Evolutionary conservation across 2,329 filamentous ascomycete genomes (phyloP), one percentile per base, ranked within the genome.

Genomic region (Colletotrichum shisoi): DNA sequence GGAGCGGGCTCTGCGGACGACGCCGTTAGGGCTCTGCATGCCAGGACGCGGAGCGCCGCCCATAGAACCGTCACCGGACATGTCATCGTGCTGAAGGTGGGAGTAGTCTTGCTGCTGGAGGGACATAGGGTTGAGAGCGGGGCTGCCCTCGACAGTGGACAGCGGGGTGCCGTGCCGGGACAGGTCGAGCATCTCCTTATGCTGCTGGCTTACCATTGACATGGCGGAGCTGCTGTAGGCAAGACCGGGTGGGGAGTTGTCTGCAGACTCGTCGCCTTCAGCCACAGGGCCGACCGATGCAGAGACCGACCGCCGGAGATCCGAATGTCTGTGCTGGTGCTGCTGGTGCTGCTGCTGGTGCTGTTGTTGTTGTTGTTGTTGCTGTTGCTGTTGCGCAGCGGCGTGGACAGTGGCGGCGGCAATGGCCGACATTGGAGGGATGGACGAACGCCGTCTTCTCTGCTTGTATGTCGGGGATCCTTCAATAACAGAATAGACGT

Each of bases 381-480:
- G 63, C 37, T 31, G 62, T 51, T 17, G 85, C 85, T 6, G 5
- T 64, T 86, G 84, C 53, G 84, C 81, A 64, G 82, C 83, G 17
- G 81, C 79, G 62, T 82, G 84, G 63, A 84, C 82, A 53, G 87
- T 84, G n/a, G 90, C 86, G 57, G 87, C 87, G 70, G 89, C 87
- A 68, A 91, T 89, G 51, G 86, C 86, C 65, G 86, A 84, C 77
- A 93, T 87, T 71, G 90, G 88, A 13, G 92, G 93, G 70, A 98
- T 93, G 48, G 94, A 98, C 42, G 95, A 97, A 70, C 95, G 91
- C 72, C 95, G 89, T 78, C 95, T 88, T 73, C 95, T 89, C 83
- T 98, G 95, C 86, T 99, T 99, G 83, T 99, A 99, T 44, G 95
- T 98, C 13, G 95, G 95, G 34, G 95, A 99, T 56, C 95, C 95